Conservation (phyloP, 2,329 filamentous ascomycete species). For the Cladosporium sp. region DNA sequence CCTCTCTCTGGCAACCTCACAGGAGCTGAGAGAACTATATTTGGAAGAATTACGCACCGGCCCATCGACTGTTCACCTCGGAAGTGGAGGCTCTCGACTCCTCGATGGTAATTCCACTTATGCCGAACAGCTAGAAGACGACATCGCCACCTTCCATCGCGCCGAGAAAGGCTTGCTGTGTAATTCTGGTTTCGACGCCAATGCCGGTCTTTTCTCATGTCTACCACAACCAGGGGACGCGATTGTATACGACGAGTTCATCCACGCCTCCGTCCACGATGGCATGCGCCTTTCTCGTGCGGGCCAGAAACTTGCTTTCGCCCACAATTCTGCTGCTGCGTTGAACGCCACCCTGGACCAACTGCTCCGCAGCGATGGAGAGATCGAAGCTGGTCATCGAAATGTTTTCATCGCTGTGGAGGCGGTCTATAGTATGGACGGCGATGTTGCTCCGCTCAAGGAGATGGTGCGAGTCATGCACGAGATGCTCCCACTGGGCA, state of each 20-base stretch:
- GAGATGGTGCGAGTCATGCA: conserved; percentile 63
- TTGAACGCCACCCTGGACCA: conserved; percentile 37
- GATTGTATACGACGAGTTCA: conserved; percentile 72
- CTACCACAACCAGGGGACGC: conserved; percentile 51
- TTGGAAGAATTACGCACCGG: conserved; percentile 48
- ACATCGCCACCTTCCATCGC: conserved; percentile 62
- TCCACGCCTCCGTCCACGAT: conserved; percentile 78
- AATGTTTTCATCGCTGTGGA: conserved; percentile 72
- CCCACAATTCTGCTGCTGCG: conserved; percentile 56
- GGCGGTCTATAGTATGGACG: conserved; percentile 81
- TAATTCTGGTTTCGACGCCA: conserved; percentile 58
- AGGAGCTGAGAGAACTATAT: conserved; percentile 51
- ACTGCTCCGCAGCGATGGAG: conserved; percentile 34
- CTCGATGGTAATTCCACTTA: conserved; percentile 66
- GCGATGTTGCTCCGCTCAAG: conserved; percentile 66
- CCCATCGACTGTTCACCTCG: conserved; percentile 47
- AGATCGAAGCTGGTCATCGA: conserved; percentile 41
- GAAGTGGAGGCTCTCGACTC: conserved; percentile 62
- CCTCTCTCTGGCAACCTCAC: conserved; percentile 57
- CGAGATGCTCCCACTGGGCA: conserved; percentile 56
- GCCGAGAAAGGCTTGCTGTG: conserved; percentile 61
- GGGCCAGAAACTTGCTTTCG: conserved; percentile 51
- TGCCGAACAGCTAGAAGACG: conserved; percentile 59
- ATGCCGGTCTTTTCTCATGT: conserved; percentile 50
- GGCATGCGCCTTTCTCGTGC: conserved; percentile 70